A percentile compares a stretch with the other conserved stretches of the same genome.
Conservation (phyloP, 352 stramenopile species). For the Thalassiosira oceanica region DNA sequence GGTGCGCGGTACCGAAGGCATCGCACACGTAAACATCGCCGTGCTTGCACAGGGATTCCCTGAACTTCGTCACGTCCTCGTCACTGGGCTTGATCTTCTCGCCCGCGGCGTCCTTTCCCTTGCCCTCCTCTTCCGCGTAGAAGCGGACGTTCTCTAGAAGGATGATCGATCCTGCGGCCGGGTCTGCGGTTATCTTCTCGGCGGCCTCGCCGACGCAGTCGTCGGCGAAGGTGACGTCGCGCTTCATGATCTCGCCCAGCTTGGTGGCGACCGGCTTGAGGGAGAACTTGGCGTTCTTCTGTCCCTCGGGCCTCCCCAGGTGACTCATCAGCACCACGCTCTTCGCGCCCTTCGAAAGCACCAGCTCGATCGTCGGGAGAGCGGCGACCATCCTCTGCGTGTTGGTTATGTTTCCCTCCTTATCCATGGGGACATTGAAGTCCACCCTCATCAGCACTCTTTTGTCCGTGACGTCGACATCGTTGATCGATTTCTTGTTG, state of each 20-base stretch:
- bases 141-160: slow-evolving; percentile 99
- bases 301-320: slow-evolving; percentile 94
- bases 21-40: slow-evolving; percentile 97
- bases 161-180: slow-evolving; percentile 84
- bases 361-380: slow-evolving; percentile 94
- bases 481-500: slow-evolving; percentile 77
- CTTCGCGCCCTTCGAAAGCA: slow-evolving; percentile 92
- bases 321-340: slow-evolving; percentile 97
- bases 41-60: slow-evolving; percentile 85
- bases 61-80: slow-evolving; percentile 93
- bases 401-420: slow-evolving; percentile 97
- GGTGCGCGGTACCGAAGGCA: slow-evolving; percentile 99
- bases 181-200: slow-evolving; percentile 55
- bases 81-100: too few species aligned
- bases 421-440: slow-evolving; percentile 82
- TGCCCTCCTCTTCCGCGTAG: slow-evolving; percentile 95
- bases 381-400: slow-evolving; percentile 91
- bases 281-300: slow-evolving; percentile 23
- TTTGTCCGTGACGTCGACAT: slow-evolving; percentile 84
- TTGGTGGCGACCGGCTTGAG: slow-evolving; percentile 63
- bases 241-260: slow-evolving; percentile 86
- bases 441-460: slow-evolving; percentile 79
- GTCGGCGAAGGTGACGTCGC: slow-evolving; percentile 89
- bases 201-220: slow-evolving; percentile 94
- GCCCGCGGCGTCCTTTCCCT: too few species aligned